phyloP scores from a whole-genome alignment of 2,329 filamentous ascomycete genomes.

The Trichoderma sp. region DNA sequence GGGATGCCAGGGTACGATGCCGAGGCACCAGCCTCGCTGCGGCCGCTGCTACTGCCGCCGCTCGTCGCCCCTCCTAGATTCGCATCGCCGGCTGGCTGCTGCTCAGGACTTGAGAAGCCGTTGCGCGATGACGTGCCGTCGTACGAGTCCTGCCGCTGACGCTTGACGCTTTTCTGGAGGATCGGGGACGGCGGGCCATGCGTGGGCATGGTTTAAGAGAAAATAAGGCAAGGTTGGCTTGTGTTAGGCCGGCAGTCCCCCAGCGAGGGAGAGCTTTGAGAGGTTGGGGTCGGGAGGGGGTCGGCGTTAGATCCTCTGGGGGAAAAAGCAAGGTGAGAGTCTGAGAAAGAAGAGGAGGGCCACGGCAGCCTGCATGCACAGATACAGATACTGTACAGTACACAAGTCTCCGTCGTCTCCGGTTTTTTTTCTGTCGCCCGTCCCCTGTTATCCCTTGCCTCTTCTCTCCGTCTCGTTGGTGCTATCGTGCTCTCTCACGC shows the following conservation, averaged over 20 bases:
- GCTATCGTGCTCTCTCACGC: background rate
- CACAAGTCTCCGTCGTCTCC: background rate
- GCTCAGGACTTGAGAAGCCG: slow-evolving; percentile 34
- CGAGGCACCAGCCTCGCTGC: slow-evolving; percentile 12
- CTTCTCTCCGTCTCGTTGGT: background rate
- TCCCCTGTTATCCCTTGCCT: slow-evolving; percentile 1
- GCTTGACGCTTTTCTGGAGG: slow-evolving; percentile 53
- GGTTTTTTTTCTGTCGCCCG: background rate
- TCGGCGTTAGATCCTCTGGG: slow-evolving; percentile 8
- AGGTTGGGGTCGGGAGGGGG: slow-evolving; percentile 1
- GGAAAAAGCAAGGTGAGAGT: background rate
- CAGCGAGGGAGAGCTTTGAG: slow-evolving; percentile 6
- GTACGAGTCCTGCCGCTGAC: slow-evolving; percentile 56
- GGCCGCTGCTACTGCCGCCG: slow-evolving; percentile 3
- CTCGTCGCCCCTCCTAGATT: slow-evolving; percentile 10
- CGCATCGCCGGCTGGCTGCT: slow-evolving; percentile 32
- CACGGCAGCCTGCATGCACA: slow-evolving; percentile 7
- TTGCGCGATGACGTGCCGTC: slow-evolving; percentile 46
- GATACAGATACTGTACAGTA: background rate
- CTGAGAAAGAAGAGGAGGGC: slow-evolving; percentile 1
- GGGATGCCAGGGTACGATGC: background rate
- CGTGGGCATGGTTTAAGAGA: slow-evolving; percentile 20
- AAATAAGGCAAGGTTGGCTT: background rate
- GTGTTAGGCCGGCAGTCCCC: slow-evolving; percentile 11
- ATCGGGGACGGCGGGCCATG: slow-evolving; percentile 54